Conservation (phyloP, 1,284 basidiomycete species). For the Coriolopsis trogii region DNA sequence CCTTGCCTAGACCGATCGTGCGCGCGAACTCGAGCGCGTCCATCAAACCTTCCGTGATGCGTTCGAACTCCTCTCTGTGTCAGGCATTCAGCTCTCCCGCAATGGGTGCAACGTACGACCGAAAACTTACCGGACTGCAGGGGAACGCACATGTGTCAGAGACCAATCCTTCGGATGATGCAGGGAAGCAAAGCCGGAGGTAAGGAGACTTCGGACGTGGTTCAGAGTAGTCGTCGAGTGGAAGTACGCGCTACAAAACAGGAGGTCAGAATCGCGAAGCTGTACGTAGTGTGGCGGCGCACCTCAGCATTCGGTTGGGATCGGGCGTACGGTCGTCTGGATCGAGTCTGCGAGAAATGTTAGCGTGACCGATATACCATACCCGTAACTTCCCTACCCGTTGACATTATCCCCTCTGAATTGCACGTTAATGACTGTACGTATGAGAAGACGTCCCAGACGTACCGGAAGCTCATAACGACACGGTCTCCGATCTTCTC, state of each 20-base stretch:
- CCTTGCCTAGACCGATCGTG: constrained; percentile 75
- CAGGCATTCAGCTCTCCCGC: not conserved
- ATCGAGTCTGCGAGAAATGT: constrained; percentile 54
- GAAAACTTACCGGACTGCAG: constrained; percentile 62
- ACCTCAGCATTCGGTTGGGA: constrained; percentile 85
- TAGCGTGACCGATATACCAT: too few species aligned
- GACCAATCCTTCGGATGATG: constrained; percentile 94
- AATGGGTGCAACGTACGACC: not conserved
- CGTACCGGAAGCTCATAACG: constrained; percentile 80
- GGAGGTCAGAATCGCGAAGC: not conserved
- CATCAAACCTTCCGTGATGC: constrained; percentile 82
- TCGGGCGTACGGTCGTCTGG: constrained; percentile 83
- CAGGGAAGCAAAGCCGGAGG: constrained; percentile 90
- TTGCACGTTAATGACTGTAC: not conserved
- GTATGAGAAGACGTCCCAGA: constrained; percentile 7
- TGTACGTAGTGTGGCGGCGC: constrained; percentile 10
- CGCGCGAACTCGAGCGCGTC: constrained; percentile 94
- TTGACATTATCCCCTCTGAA: constrained; percentile 95
- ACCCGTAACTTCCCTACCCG: constrained; percentile 65
- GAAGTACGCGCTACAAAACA: constrained; percentile 87
- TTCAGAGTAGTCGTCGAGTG: constrained; percentile 94
- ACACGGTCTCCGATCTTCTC: constrained; percentile 76
- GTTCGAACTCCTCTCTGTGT: constrained; percentile 77
- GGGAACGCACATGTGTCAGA: constrained; percentile 87
- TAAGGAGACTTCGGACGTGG: constrained; percentile 86